These are phyloP conservation scores for Sisymbrium altissimum DNA, from an alignment of 345 rosid genomes.

Conservation along the genomic window DNA sequence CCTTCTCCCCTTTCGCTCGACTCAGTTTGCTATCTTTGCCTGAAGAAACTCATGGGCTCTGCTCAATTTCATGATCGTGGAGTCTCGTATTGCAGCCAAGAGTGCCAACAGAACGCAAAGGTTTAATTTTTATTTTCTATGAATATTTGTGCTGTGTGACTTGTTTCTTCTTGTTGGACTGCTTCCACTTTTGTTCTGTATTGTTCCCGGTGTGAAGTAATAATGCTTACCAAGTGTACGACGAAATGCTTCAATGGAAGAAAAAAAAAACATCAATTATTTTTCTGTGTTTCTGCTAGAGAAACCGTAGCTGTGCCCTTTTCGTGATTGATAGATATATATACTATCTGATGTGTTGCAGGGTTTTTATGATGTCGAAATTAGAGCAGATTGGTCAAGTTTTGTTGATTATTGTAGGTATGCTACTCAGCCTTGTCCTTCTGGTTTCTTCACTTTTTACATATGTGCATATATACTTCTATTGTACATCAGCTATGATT, in stretches of 20 bases:
- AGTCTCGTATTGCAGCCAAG: conserved; percentile 54
- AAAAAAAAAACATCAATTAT: neutral
- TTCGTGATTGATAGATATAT: neutral
- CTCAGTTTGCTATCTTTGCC: conserved; percentile 71
- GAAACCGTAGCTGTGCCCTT: neutral
- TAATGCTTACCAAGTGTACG: conserved; percentile 38
- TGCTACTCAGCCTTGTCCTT: conserved; percentile 6
- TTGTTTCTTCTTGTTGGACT: neutral
- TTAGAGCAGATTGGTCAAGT: conserved; percentile 62
- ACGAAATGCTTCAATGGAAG: conserved; percentile 32
- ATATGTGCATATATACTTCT: neutral
- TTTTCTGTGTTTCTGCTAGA: neutral
- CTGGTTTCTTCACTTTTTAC: neutral
- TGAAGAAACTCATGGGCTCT: conserved; percentile 35
- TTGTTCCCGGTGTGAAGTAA: neutral
- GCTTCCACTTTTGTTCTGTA: neutral
- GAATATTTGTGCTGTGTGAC: neutral
- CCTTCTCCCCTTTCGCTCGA: conserved; percentile 47
- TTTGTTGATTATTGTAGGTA: conserved; percentile 78
- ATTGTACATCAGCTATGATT: neutral
- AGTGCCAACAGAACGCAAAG: conserved; percentile 52
- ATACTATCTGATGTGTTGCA: conserved; percentile 19
- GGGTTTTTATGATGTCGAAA: conserved; percentile 68
- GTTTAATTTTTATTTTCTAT: conserved; percentile 22
- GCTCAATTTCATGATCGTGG: conserved; percentile 31